Conservation (phyloP, 495 filamentous ascomycete species). For the Tuber melanosporum region DNA sequence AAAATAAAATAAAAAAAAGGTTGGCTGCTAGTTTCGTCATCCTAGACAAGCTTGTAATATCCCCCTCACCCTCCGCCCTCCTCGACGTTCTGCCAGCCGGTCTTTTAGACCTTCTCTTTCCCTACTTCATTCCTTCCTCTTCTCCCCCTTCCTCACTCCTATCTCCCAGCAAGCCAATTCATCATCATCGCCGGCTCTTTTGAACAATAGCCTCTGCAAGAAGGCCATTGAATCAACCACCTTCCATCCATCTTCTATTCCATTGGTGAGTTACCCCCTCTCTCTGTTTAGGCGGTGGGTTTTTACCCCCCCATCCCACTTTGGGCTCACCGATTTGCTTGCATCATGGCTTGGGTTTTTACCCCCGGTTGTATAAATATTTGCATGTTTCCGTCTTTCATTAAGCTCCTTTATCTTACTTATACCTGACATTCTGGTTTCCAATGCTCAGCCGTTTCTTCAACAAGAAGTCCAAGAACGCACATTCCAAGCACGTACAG, state of each 20-base stretch:
- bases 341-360: conserved; percentile 9
- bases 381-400: neutral
- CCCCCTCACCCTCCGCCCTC: conserved; percentile 25
- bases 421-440: conserved; percentile 13
- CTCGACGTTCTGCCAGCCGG: conserved; percentile 19
- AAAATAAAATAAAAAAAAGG: conserved; percentile 20
- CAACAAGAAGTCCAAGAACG: conserved; percentile 25
- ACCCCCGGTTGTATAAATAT: neutral
- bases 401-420: neutral
- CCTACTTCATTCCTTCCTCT: conserved; percentile 25
- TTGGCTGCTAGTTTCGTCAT: conserved; percentile 38
- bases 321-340: conserved; percentile 20
- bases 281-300: conserved; percentile 30
- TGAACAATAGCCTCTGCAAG: conserved; percentile 5
- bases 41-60: conserved; percentile 25
- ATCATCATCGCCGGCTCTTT: conserved; percentile 15
- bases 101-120: conserved; percentile 22
- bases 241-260: conserved; percentile 18
- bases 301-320: conserved; percentile 23
- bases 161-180: conserved; percentile 15
- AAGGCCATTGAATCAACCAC: conserved; percentile 6
- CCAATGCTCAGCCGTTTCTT: conserved; percentile 33
- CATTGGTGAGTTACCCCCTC: conserved; percentile 28
- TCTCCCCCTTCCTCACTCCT: conserved; percentile 14
- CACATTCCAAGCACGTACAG: conserved; percentile 7